Evolutionary conservation across 805 yeast species (phyloP).

Genomic region (Ogataea zsoltii): DNA sequence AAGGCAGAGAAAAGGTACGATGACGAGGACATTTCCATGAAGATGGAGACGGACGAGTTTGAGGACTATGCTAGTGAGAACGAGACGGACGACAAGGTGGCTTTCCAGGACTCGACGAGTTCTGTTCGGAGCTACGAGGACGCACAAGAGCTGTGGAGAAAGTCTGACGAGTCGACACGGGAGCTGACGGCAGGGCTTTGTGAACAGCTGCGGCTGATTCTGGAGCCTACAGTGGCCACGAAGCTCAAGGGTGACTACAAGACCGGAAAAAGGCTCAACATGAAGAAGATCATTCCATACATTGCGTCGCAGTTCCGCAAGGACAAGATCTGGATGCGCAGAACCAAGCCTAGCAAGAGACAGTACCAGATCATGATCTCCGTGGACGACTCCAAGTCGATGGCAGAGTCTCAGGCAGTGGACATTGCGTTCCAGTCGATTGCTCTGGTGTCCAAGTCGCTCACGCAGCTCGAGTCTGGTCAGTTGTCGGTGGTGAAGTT

Average conservation of each 20-base stretch:
- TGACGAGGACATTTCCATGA: slow-evolving; percentile 49
- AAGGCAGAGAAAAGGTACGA: slow-evolving; percentile 26
- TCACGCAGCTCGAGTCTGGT: slow-evolving; percentile 93
- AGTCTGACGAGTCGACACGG: slow-evolving; percentile 80
- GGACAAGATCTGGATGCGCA: slow-evolving; percentile 96
- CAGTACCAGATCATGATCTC: slow-evolving; percentile 98
- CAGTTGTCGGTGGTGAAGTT: slow-evolving; percentile 87
- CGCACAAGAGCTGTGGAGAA: slow-evolving; percentile 78
- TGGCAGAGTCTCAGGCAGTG: slow-evolving; percentile 90
- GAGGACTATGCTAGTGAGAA: slow-evolving; percentile 37
- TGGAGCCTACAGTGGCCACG: slow-evolving; percentile 96
- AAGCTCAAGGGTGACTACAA: slow-evolving; percentile 93
- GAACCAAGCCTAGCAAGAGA: slow-evolving; percentile 96
- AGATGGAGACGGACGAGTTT: slow-evolving; percentile 25
- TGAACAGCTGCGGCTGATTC: slow-evolving; percentile 88
- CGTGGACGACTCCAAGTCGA: slow-evolving; percentile 94
- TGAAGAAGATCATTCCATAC: slow-evolving; percentile 96
- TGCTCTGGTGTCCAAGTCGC: slow-evolving; percentile 89
- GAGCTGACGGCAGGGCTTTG: slow-evolving; percentile 85
- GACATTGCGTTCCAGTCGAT: slow-evolving; percentile 93
- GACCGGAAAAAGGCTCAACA: slow-evolving; percentile 94
- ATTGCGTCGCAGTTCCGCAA: slow-evolving; percentile 97
- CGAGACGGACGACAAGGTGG: slow-evolving; percentile 19
- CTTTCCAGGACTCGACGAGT: slow-evolving; percentile 12
- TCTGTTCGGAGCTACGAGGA: slow-evolving; percentile 45